phyloP scores from a whole-genome alignment of 2,329 filamentous ascomycete species.

The Westerdykella aurantiaca region DNA sequence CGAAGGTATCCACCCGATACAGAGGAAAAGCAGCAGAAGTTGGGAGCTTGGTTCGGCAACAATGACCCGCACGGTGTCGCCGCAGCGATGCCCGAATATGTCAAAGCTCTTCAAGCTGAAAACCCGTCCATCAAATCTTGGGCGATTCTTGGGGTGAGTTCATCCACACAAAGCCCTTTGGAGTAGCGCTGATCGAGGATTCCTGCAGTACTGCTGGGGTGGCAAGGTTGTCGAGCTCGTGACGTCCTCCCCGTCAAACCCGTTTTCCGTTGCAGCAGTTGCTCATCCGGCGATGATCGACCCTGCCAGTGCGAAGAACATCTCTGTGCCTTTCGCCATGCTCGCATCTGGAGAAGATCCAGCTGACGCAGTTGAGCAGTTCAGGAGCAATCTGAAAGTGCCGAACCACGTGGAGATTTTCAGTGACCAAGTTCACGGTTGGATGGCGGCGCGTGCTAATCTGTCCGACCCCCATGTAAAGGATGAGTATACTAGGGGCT shows the following conservation, averaged over 20 bases:
- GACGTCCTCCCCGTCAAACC: conserved; percentile 44
- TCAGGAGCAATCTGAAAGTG: conserved; percentile 36
- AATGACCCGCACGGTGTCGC: conserved; percentile 47
- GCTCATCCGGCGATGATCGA: conserved; percentile 30
- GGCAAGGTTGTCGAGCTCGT: conserved; percentile 22
- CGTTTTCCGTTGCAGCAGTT: conserved; percentile 52
- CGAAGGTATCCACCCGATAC: conserved; percentile 51
- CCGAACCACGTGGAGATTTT: conserved; percentile 39
- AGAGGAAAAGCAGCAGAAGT: conserved; percentile 51
- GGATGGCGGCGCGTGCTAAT: conserved; percentile 33
- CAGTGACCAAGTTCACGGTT: conserved; percentile 36
- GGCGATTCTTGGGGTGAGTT: conserved; percentile 45
- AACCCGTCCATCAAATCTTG: conserved; percentile 43
- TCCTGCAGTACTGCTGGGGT: conserved; percentile 47
- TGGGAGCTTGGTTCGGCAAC: conserved; percentile 47
- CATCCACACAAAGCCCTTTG: no score
- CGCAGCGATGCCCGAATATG: conserved; percentile 42
- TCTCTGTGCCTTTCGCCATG: conserved; percentile 48
- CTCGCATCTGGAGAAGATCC: conserved; percentile 50
- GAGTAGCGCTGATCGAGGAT: no score
- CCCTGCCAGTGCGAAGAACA: conserved; percentile 32
- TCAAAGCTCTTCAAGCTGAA: conserved; percentile 43
- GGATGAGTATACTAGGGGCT: conserved; percentile 41
- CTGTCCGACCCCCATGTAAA: conserved; percentile 37
- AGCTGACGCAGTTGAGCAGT: conserved; percentile 39